A percentile compares a stretch with the other conserved stretches of the same genome.
Evolutionary conservation across 2,329 filamentous ascomycete genomes (phyloP).

Genomic region (Stagonosporopsis rhizophila): DNA sequence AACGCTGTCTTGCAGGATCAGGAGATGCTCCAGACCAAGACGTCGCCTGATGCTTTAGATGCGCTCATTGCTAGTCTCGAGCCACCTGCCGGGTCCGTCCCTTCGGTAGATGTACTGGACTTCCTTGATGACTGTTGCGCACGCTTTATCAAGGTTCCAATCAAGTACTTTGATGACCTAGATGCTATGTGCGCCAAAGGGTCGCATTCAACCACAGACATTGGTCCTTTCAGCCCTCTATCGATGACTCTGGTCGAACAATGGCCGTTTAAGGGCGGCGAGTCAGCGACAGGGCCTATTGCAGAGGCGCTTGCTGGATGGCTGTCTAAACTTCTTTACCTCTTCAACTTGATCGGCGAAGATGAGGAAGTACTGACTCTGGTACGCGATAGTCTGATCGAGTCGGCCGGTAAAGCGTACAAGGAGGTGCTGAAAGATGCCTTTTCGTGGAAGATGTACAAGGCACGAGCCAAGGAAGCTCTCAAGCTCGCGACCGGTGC

Average conservation of each 20-base stretch:
- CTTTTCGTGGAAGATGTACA: constrained; percentile 49
- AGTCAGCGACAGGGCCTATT: constrained; percentile 31
- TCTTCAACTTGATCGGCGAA: constrained; percentile 48
- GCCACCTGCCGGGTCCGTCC: constrained; percentile 48
- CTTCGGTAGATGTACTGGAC: constrained; percentile 59
- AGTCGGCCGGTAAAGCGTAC: constrained; percentile 37
- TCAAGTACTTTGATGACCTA: constrained; percentile 81
- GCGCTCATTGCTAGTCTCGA: constrained; percentile 57
- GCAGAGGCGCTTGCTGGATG: constrained; percentile 45
- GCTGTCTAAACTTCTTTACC: constrained; percentile 45
- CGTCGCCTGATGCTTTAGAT: constrained; percentile 50
- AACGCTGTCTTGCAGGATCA: constrained; percentile 68
- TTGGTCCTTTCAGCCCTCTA: constrained; percentile 65
- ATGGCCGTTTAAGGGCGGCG: constrained; percentile 66
- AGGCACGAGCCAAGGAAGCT: constrained; percentile 46
- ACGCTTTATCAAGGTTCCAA: constrained; percentile 75
- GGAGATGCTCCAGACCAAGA: constrained; percentile 65
- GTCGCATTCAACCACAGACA: constrained; percentile 25
- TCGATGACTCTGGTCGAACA: constrained; percentile 78
- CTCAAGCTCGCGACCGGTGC: constrained; percentile 44
- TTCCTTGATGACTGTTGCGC: constrained; percentile 86
- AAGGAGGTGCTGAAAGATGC: constrained; percentile 44
- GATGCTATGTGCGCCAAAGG: constrained; percentile 55
- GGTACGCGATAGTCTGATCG: constrained; percentile 40
- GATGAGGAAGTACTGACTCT: constrained; percentile 36